These are phyloP conservation scores for Bolboschoenus planiculmis DNA, from an alignment of 176 grass and related monocot species.

Conservation along the genomic window DNA sequence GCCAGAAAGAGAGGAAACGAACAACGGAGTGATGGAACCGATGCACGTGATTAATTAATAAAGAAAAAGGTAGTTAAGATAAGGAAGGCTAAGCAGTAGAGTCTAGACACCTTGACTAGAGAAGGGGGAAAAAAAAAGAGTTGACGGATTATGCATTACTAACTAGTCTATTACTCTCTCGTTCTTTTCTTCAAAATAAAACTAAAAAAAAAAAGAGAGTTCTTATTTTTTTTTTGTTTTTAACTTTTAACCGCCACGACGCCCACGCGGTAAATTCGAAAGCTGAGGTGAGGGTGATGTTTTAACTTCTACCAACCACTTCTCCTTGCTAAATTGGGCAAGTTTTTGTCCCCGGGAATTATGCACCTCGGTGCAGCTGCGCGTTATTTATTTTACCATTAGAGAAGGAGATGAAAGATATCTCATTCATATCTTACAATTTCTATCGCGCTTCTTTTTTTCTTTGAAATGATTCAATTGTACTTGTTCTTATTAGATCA, in stretches of 20 bases:
- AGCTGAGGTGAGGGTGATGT: neutral
- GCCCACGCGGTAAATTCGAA: neutral
- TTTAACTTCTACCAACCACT: conserved; percentile 9
- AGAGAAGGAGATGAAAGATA: neutral
- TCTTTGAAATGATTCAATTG: neutral
- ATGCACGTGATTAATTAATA: conserved; percentile 24
- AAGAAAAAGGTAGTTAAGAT: conserved; percentile 13
- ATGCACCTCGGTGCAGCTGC: conserved; percentile 2
- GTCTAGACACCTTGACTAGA: neutral
- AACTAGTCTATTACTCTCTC: neutral
- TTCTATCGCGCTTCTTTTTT: neutral
- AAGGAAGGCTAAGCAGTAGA: conserved; percentile 15
- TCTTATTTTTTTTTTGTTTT: neutral
- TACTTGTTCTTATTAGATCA: neutral
- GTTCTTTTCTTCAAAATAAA: neutral
- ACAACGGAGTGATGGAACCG: conserved; percentile 13
- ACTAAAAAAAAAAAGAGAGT: neutral
- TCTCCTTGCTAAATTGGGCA: conserved; percentile 26
- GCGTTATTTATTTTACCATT: conserved; percentile 16
- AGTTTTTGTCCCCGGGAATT: conserved; percentile 15
- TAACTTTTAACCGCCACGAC: conserved; percentile 2
- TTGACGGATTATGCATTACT: neutral
- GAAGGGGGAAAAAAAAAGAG: neutral
- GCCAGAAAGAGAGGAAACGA: neutral
- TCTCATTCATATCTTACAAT: neutral